phyloP scores from a whole-genome alignment of 2,329 filamentous ascomycete genomes.

The Monosporascus sp. region DNA sequence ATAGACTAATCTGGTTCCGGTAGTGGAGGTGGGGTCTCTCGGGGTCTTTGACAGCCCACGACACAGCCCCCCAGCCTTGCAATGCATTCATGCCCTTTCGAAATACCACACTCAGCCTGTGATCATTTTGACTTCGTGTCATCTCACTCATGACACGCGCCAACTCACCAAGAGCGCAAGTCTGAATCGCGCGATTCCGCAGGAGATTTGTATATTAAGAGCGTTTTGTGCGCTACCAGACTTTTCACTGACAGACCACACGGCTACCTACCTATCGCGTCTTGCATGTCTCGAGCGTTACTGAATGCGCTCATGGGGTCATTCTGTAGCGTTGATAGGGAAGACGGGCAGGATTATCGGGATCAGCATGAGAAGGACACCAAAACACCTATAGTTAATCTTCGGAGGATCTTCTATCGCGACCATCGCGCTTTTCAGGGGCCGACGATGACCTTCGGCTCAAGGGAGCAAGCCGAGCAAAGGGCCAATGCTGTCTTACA shows the following conservation, averaged over 20 bases:
- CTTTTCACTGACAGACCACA: background rate
- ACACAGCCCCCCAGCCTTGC: background rate
- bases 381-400: conserved; percentile 8
- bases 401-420: conserved; percentile 3
- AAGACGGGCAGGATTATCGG: conserved; percentile 10
- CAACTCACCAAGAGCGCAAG: background rate
- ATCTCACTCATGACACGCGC: background rate
- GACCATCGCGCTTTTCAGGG: conserved; percentile 4
- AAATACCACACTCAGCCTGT: background rate
- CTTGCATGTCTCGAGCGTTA: background rate
- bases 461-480: conserved; percentile 1
- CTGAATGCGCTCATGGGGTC: conserved; percentile 20
- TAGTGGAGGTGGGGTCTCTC: too few relatives aligned
- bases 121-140: background rate
- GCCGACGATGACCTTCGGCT: conserved; percentile 1
- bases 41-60: background rate
- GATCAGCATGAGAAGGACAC: conserved; percentile 14
- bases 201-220: background rate
- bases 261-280: background rate
- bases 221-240: background rate
- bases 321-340: conserved; percentile 20
- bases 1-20: too few relatives aligned
- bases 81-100: too few relatives aligned
- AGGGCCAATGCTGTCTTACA: conserved; percentile 7
- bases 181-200: background rate